Evolutionary conservation across 495 filamentous ascomycete genomes (phyloP).

Genomic region (Podospora bellae-mahoneyi): DNA sequence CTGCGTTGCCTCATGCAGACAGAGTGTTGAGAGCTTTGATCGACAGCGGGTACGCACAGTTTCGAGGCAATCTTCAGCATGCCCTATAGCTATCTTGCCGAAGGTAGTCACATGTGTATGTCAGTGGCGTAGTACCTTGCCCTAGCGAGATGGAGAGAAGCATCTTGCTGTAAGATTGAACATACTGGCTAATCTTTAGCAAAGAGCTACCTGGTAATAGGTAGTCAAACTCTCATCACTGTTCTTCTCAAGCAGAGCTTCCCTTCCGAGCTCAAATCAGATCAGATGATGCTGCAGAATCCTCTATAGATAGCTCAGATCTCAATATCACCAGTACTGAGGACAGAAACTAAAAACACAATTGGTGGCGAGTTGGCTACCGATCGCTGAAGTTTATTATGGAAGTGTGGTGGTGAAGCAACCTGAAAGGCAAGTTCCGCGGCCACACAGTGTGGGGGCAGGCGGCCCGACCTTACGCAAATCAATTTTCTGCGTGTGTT

Average conservation of each 20-base stretch:
- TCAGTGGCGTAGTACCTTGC: neutral
- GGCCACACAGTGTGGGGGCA: constrained; percentile 1
- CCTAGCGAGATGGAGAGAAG: neutral
- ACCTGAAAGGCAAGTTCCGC: neutral
- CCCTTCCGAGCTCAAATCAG: neutral
- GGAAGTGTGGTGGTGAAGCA: neutral
- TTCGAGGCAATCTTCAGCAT: neutral
- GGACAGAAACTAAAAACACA: no score
- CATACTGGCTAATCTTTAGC: neutral
- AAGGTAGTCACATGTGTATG: neutral
- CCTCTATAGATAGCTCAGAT: no score
- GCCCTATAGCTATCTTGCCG: no score
- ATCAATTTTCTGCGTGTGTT: constrained; percentile 4
- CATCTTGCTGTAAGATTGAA: neutral
- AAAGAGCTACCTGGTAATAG: neutral
- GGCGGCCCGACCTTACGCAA: neutral
- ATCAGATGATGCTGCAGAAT: neutral
- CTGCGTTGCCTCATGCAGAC: neutral
- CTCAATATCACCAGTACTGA: no score
- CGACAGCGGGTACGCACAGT: neutral
- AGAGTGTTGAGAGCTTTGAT: neutral
- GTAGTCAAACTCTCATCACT: no score
- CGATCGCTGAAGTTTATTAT: no score
- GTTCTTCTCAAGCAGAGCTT: no score
- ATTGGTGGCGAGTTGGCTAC: no score